phyloP scores from a whole-genome alignment of 2,329 filamentous ascomycete species.

The Trichoderma koningiopsis region DNA sequence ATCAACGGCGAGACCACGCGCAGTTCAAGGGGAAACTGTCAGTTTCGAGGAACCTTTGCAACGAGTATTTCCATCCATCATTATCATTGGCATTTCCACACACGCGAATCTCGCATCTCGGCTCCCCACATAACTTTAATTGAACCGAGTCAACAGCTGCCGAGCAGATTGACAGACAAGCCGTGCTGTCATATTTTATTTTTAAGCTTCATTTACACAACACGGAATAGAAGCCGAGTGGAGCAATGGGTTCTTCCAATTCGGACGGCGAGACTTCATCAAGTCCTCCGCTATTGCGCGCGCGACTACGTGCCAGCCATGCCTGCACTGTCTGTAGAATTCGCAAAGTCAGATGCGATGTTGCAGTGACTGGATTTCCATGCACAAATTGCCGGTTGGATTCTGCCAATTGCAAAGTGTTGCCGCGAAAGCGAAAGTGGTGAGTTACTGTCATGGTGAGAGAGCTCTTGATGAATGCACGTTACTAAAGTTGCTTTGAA shows the following conservation, averaged over 20 bases:
- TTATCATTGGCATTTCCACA: neutral
- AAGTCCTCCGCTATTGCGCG: constrained; percentile 6
- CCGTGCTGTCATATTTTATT: neutral
- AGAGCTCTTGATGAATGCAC: neutral
- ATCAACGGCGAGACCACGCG: neutral
- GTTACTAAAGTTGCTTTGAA: neutral
- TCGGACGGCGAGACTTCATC: constrained; percentile 10
- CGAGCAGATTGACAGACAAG: neutral
- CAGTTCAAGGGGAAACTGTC: neutral
- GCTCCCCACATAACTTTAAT: neutral
- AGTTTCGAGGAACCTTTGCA: neutral
- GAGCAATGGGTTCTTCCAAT: constrained; percentile 10
- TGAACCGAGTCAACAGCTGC: neutral
- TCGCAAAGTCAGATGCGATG: constrained; percentile 29
- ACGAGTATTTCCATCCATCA: neutral
- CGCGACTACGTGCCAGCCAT: constrained; percentile 18
- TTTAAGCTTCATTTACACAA: neutral
- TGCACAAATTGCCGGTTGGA: constrained; percentile 29
- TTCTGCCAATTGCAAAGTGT: constrained; percentile 22
- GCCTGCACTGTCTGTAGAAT: constrained; percentile 18
- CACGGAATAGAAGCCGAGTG: neutral
- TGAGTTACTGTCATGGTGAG: neutral
- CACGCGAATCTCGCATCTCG: neutral
- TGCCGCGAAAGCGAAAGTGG: constrained; percentile 18
- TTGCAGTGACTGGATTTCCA: constrained; percentile 23